phyloP scores from a whole-genome alignment of 345 rosid genomes.

The Syzygium oleosum region DNA sequence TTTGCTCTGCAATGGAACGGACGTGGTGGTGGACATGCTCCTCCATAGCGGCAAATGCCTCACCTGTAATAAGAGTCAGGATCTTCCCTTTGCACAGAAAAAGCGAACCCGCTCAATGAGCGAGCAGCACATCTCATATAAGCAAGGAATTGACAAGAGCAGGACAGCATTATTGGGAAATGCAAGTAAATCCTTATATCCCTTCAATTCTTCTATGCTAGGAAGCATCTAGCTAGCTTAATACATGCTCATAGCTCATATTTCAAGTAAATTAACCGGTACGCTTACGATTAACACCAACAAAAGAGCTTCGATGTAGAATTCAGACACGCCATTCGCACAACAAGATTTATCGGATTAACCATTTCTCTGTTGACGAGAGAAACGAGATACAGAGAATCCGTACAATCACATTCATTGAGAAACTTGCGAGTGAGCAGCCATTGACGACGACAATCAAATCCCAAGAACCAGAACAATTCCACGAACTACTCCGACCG shows the following conservation, averaged over 20 bases:
- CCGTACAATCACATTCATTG: neutral
- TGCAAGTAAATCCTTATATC: neutral
- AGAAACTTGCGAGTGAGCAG: neutral
- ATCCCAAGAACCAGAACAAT: neutral
- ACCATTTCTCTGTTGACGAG: neutral
- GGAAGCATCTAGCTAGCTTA: neutral
- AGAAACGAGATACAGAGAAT: neutral
- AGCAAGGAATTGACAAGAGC: neutral
- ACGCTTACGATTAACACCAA: neutral
- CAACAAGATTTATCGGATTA: neutral
- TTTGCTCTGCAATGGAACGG: constrained; percentile 34
- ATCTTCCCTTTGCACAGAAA: neutral
- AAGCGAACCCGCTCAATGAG: neutral
- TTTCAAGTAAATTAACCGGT: neutral
- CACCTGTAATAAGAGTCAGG: constrained; percentile 29
- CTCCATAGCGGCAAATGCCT: constrained; percentile 24
- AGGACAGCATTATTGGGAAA: neutral
- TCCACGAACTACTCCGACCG: neutral
- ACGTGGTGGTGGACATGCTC: constrained; percentile 46
- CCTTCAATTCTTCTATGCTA: neutral
- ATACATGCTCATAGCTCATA: neutral
- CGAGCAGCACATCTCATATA: neutral
- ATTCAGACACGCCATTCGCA: neutral
- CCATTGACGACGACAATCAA: neutral
- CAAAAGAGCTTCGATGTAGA: neutral